These are phyloP conservation scores for Lachnellula arida DNA, from an alignment of 2,329 filamentous ascomycete genomes.

Conservation along the genomic window DNA sequence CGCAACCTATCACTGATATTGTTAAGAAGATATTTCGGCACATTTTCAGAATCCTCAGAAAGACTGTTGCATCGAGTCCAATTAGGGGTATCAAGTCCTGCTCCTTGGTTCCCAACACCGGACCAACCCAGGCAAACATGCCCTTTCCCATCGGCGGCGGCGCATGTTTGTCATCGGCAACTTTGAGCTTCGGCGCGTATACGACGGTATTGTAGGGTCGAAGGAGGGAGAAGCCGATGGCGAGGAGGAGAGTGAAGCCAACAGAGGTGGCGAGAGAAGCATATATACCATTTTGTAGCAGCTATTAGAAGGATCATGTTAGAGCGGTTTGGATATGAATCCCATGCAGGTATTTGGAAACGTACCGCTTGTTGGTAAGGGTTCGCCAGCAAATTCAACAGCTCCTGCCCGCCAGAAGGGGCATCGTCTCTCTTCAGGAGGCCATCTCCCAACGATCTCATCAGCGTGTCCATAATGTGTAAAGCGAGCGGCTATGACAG, in stretches of 20 bases:
- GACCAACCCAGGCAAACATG: slow-evolving; percentile 81
- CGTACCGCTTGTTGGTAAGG: slow-evolving; percentile 26
- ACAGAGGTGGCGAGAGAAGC: slow-evolving; percentile 78
- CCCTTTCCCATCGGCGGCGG: slow-evolving; percentile 83
- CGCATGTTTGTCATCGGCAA: slow-evolving; percentile 84
- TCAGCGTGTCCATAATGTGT: slow-evolving; percentile 19
- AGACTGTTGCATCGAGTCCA: slow-evolving; percentile 86
- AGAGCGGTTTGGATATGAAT: not conserved
- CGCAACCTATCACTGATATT: slow-evolving; percentile 67
- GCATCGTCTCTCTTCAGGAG: slow-evolving; percentile 18
- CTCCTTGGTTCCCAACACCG: slow-evolving; percentile 75
- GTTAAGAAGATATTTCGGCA: slow-evolving; percentile 82
- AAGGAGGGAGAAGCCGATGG: slow-evolving; percentile 79
- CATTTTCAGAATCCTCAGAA: slow-evolving; percentile 86
- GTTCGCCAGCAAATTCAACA: slow-evolving; percentile 29
- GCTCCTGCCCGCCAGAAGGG: slow-evolving; percentile 19
- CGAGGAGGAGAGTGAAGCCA: slow-evolving; percentile 67
- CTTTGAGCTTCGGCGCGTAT: slow-evolving; percentile 89
- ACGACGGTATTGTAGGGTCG: slow-evolving; percentile 88
- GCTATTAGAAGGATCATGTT: slow-evolving; percentile 18
- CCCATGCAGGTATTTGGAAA: not conserved
- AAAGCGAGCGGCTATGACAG: slow-evolving; percentile 29
- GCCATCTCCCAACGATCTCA: slow-evolving; percentile 7
- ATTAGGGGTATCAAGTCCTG: slow-evolving; percentile 72
- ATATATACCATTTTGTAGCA: slow-evolving; percentile 57